These are phyloP conservation scores for Polymyxa betae DNA, from an alignment of 208 protist species.

Conservation along the genomic window DNA sequence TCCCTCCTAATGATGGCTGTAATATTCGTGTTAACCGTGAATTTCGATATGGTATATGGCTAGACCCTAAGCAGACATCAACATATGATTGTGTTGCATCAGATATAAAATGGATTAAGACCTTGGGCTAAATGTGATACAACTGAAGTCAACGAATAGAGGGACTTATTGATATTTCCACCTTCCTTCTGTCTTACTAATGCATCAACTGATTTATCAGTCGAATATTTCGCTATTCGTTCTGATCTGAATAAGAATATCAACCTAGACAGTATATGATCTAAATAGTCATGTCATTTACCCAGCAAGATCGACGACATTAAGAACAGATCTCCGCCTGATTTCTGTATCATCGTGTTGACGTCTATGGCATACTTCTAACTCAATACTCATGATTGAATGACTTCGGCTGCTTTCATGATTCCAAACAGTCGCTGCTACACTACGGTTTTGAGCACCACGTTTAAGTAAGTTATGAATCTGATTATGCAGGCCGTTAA, in stretches of 20 bases:
- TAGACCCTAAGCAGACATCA: not conserved
- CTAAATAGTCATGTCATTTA: not conserved
- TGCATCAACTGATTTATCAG: not conserved
- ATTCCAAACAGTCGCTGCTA: slow-evolving; percentile 36
- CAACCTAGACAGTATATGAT: not conserved
- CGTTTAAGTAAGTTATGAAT: not conserved
- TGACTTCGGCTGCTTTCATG: slow-evolving; percentile 35
- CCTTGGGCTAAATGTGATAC: slow-evolving; percentile 5
- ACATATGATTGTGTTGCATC: not conserved
- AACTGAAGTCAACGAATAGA: slow-evolving; percentile 39
- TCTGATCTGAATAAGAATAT: not conserved
- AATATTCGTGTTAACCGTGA: slow-evolving; percentile 34
- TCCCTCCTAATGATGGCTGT: slow-evolving; percentile 22
- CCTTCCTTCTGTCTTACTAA: slow-evolving; percentile 38
- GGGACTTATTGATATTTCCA: slow-evolving; percentile 36
- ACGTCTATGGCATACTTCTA: no score
- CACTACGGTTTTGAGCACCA: not conserved
- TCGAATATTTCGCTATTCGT: slow-evolving; percentile 12
- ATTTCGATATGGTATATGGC: slow-evolving; percentile 47
- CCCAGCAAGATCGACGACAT: slow-evolving; percentile 57
- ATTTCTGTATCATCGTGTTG: no score
- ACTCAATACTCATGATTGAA: not conserved
- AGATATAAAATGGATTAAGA: not conserved
- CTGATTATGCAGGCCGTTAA: not conserved
- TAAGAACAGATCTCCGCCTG: slow-evolving; percentile 19